Percentiles rank a stretch among this genome's conserved stretches.
phyloP scores from a whole-genome alignment of 345 rosid species.

The Eucalyptus cloeziana region DNA sequence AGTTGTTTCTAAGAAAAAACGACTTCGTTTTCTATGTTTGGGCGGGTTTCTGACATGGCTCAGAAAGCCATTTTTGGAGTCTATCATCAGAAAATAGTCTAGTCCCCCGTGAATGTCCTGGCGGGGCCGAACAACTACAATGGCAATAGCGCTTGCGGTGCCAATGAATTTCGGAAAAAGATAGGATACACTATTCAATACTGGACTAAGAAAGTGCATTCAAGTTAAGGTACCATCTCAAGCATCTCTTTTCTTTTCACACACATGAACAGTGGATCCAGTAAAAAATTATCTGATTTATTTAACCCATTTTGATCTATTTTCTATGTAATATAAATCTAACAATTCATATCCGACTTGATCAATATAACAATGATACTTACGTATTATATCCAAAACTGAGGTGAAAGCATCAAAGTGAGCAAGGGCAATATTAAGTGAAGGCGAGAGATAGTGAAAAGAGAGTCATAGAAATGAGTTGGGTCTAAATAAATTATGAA shows the following conservation, averaged over 20 bases:
- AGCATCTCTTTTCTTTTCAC: background rate
- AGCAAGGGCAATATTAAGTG: background rate
- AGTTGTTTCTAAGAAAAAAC: background rate
- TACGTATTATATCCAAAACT: too few species aligned
- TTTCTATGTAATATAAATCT: too few species aligned
- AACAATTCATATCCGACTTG: rapidly evolving
- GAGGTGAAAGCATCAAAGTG: background rate
- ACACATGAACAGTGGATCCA: background rate
- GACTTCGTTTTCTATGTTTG: background rate
- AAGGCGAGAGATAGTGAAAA: background rate
- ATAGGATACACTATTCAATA: background rate
- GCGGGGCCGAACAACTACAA: background rate
- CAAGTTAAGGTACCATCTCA: background rate
- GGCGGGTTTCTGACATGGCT: background rate
- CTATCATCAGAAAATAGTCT: background rate
- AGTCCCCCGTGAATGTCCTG: background rate
- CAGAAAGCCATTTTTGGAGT: background rate
- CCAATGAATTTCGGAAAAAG: background rate
- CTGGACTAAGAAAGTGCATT: background rate
- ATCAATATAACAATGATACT: background rate
- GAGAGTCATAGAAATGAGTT: background rate
- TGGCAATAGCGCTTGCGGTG: background rate
- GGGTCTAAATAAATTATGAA: too few species aligned
- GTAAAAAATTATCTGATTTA: too few species aligned
- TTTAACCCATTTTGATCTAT: too few species aligned